Evolutionary conservation across 2,329 filamentous ascomycete species (phyloP).

Genomic region (Alternaria panax): DNA sequence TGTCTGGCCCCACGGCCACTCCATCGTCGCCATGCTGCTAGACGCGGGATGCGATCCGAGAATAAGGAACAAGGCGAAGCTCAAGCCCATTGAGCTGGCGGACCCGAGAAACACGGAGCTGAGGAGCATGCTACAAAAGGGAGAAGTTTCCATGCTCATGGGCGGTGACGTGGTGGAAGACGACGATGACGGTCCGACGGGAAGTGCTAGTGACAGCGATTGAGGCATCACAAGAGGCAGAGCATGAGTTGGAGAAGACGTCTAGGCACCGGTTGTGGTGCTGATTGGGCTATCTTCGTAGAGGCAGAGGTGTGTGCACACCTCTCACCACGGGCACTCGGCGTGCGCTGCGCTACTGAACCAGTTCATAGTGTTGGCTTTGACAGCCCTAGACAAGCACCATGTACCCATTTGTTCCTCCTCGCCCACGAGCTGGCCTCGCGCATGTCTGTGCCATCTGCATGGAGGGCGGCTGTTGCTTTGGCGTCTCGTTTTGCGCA

Average conservation of each 20-base stretch:
- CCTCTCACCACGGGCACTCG: conserved; percentile 6
- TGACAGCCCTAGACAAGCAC: conserved; percentile 9
- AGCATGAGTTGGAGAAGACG: not conserved
- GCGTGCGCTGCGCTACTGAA: conserved; percentile 8
- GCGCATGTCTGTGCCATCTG: conserved; percentile 5
- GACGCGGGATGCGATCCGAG: conserved; percentile 75
- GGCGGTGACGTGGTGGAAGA: conserved; percentile 59
- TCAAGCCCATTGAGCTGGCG: conserved; percentile 74
- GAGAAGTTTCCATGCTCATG: conserved; percentile 68
- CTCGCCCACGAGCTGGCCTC: conserved; percentile 5
- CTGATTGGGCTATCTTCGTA: conserved; percentile 13
- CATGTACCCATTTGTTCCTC: conserved; percentile 9
- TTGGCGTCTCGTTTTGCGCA: not conserved
- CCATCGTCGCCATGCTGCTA: conserved; percentile 79
- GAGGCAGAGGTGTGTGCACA: conserved; percentile 5
- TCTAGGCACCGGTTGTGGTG: not conserved
- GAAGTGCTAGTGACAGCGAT: conserved; percentile 59
- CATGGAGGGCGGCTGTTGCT: conserved; percentile 1
- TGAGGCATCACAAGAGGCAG: conserved; percentile 20
- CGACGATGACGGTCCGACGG: conserved; percentile 56
- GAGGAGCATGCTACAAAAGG: conserved; percentile 69
- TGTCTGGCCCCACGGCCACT: conserved; percentile 71
- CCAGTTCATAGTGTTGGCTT: conserved; percentile 10
- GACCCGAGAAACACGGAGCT: conserved; percentile 73
- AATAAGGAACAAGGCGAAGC: conserved; percentile 74